Evolutionary conservation across 2,329 filamentous ascomycete genomes (phyloP), one percentile per base, ranked within the genome.

Genomic region (Catunica adiposa): DNA sequence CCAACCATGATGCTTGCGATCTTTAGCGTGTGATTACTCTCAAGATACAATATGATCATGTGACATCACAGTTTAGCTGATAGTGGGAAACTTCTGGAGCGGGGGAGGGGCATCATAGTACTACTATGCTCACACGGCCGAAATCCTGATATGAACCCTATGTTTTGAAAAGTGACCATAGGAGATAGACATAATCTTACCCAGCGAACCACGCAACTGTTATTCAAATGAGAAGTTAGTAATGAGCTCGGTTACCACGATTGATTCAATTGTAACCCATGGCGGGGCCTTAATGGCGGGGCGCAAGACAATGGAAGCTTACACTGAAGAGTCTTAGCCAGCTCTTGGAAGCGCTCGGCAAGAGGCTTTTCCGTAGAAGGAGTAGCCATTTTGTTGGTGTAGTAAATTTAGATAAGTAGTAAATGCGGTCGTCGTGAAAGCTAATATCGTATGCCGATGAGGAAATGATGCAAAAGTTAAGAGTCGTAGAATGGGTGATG

Each of bases 261-360:
- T 11, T 11, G 29, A 34, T 56, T 37, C 61, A 48, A 37, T 53
- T 48, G 44, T 25, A 54, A 50, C 17, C 51, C 47, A 60, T 51
- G 56, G 61, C 69, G 26, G 26, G 42, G 8, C 3, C 20, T 9
- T 23, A 29, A 23, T 26, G 11, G 23, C 20, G 5, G 22, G 29
- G 23, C 20, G 11, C 29, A 26, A 44, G 26, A 31, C 26, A 17
- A 34, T 17, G 50, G 29, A 37, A 67, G 80, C 73, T 69, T 80
- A 84, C 90, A 98, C 75, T 97, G 92, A 62, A 97, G 76, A 48
- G 89, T 97, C 70, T 94, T 82, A 62, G 84, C 89, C 62, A 97
- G 77, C 63, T 79, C 75, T 64, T 87, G 70, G 59, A 95, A 72
- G 66, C 89, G 79, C 73, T 92, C 82, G 65, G 73, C 71, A 64